Base-by-base conservation (phyloP, 106 monocot genomes). In the Dendrobium nobile region DNA sequence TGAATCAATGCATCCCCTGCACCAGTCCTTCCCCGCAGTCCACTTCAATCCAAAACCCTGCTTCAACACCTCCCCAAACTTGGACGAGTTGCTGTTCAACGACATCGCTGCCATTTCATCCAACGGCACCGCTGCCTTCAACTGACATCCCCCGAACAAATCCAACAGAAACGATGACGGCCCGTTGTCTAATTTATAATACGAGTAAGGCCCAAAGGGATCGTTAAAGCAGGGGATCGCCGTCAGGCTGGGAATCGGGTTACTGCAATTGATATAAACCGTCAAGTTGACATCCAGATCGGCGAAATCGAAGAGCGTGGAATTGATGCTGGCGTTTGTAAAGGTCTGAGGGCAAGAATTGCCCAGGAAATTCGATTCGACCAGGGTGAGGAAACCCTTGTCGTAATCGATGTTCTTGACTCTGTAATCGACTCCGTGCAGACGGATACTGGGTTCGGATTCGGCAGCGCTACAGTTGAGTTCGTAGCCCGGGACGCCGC, bases 31-130 rank as follows among this genome's bases (percentile, higher is more conserved):
- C 65, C 86, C 82, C 0, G 55, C 47, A 5, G 24, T 51, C 86
- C 86, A 86, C 33, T 9, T 67, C 75, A 82, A 8, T 45, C 41
- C 54, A 17, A 86, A 86, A n/a, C 86, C 83, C 83, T 72, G 22
- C 83, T 72, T 78, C 42, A 83, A 54, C 68, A 54, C 78, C 22
- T 58, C 65, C 54, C 48, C 41, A 33, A 75, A 81, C 5, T 31
- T 48, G 27, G 74, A 4, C 74, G 42, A 7, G 76, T 27, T 76
- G 22, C 48, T 8, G 27, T 43, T 77, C 72, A 83, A 73, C 26
- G 73, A 70, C 56, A 59, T 56, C 56, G 72, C 45, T 6, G 58
- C 83, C 2, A 43, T 20, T 7, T 72, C 51, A 51, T 54, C 44
- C 41, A 74, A 18, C 74, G 74, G 74, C 42, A 74, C 74, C 2